These are phyloP conservation scores for Mortierella sp. DNA, from an alignment of 371 early-diverging fungal genomes.

Conservation along the genomic window DNA sequence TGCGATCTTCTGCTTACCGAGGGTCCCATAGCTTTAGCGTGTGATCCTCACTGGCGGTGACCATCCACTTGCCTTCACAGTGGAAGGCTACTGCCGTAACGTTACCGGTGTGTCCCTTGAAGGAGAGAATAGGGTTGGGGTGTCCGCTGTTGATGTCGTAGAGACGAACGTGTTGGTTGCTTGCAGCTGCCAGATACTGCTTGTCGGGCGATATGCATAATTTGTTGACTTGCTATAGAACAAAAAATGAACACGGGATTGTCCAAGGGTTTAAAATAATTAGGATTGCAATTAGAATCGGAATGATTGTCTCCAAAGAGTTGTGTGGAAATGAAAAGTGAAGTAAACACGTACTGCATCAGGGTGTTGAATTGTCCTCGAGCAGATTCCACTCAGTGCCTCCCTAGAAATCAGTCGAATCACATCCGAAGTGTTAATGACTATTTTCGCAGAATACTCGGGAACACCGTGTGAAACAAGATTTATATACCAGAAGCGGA, in stretches of 20 bases:
- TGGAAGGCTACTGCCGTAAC: slow-evolving; percentile 95
- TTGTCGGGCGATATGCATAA: slow-evolving; percentile 95
- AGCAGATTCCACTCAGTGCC: slow-evolving; percentile 93
- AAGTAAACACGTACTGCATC: slow-evolving; percentile 73
- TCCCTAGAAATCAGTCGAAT: slow-evolving; percentile 65
- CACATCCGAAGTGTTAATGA: not conserved
- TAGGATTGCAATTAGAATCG: too few species aligned
- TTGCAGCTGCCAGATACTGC: slow-evolving; percentile 92
- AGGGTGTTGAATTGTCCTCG: slow-evolving; percentile 93
- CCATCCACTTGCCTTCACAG: slow-evolving; percentile 93
- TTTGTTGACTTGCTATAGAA: slow-evolving; percentile 88
- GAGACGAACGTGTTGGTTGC: slow-evolving; percentile 87
- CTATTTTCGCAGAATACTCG: too few species aligned
- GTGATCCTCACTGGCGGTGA: slow-evolving; percentile 93
- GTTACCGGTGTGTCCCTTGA: slow-evolving; percentile 92
- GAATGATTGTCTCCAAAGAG: too few species aligned
- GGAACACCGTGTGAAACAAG: too few species aligned
- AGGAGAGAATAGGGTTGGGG: slow-evolving; percentile 82
- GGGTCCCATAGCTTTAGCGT: slow-evolving; percentile 94
- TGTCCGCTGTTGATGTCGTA: slow-evolving; percentile 87
- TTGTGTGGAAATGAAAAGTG: not conserved
- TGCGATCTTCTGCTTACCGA: slow-evolving; percentile 47
- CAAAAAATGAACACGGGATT: not conserved
- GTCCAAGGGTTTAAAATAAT: too few species aligned
- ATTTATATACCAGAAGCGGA: slow-evolving; percentile 94